Conservation (phyloP, 2,329 filamentous ascomycete genomes). For the Pezicula radicicola region DNA sequence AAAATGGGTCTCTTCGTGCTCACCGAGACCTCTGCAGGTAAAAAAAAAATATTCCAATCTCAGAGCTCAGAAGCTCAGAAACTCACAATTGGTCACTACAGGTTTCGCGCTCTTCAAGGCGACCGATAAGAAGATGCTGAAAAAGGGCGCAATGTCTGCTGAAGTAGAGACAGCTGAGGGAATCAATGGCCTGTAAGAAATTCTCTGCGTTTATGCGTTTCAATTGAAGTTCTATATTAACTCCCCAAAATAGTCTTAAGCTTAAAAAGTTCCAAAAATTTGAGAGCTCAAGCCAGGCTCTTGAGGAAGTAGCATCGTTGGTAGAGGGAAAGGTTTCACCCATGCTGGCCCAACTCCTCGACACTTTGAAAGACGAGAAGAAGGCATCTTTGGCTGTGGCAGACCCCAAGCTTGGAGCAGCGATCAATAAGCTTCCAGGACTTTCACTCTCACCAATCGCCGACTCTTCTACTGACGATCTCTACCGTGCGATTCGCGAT, state of each 20-base stretch:
- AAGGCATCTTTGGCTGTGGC: conserved; percentile 93
- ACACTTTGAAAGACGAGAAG: conserved; percentile 94
- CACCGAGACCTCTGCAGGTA: conserved; percentile 84
- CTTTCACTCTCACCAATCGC: conserved; percentile 82
- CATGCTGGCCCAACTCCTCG: conserved; percentile 76
- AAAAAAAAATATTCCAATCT: conserved; percentile 29
- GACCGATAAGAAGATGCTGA: conserved; percentile 96
- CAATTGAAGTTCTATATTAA: conserved; percentile 14
- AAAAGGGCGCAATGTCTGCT: conserved; percentile 74
- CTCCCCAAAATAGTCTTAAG: conserved; percentile 62
- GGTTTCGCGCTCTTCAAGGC: conserved; percentile 99
- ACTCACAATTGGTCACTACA: conserved; percentile 27
- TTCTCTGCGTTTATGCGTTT: conserved; percentile 19
- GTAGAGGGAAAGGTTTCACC: conserved; percentile 94
- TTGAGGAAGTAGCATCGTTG: conserved; percentile 85
- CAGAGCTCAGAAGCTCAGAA: background rate
- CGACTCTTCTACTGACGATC: conserved; percentile 78
- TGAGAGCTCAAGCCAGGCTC: conserved; percentile 83
- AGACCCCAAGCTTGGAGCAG: conserved; percentile 85
- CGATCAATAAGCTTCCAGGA: conserved; percentile 88
- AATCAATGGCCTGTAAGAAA: conserved; percentile 75
- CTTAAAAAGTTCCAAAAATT: conserved; percentile 98
- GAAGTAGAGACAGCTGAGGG: conserved; percentile 79
- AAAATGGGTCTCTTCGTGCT: conserved; percentile 90
- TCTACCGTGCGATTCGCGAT: conserved; percentile 92